These are phyloP conservation scores for Carallia pectinifolia DNA, from an alignment of 345 rosid species.

Conservation along the genomic window DNA sequence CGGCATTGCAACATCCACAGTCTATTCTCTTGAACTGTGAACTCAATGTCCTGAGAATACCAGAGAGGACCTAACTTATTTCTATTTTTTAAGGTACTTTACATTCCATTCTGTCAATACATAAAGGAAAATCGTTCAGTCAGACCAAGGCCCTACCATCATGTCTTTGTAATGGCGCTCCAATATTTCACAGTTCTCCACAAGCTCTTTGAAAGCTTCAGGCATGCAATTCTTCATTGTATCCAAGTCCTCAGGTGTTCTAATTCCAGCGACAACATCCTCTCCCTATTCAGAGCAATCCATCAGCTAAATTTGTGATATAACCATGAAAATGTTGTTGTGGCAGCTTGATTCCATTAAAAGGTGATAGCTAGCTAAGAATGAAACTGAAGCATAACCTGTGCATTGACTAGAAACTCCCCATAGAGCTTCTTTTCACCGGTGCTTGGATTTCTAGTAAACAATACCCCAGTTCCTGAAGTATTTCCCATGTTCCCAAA, in stretches of 20 bases:
- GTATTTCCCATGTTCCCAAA: constrained; percentile 95
- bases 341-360: not conserved
- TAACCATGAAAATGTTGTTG: not conserved
- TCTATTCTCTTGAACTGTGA: constrained; percentile 93
- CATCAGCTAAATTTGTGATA: constrained; percentile 12
- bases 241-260: constrained; percentile 83
- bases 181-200: constrained; percentile 76
- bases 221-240: constrained; percentile 81
- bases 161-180: constrained; percentile 92
- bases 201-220: constrained; percentile 75
- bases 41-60: constrained; percentile 74
- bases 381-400: constrained; percentile 41
- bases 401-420: constrained; percentile 89
- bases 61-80: not conserved
- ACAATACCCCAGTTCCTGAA: constrained; percentile 92
- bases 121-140: not conserved
- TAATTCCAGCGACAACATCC: constrained; percentile 94
- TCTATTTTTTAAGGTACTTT: too few relatives aligned
- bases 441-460: constrained; percentile 93
- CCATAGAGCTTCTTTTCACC: constrained; percentile 91
- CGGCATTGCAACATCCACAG: constrained; percentile 98
- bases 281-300: constrained; percentile 61
- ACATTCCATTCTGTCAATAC: not conserved
- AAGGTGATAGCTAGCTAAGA: not conserved
- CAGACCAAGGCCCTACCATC: constrained; percentile 53